These are phyloP conservation scores for Nothopassalora personata DNA, from an alignment of 2,329 filamentous ascomycete species.

Conservation along the genomic window DNA sequence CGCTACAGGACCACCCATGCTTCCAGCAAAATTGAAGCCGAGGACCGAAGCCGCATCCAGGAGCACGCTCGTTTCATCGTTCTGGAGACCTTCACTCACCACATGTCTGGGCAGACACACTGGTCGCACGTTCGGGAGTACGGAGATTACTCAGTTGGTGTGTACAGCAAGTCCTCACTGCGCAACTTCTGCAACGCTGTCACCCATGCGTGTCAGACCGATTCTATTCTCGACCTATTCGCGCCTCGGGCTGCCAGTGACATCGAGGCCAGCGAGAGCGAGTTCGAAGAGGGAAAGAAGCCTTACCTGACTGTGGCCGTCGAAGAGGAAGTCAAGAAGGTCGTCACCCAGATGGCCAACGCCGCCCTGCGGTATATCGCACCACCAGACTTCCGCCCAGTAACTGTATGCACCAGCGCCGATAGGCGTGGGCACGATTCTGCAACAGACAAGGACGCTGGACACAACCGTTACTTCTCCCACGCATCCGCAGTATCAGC, in stretches of 20 bases:
- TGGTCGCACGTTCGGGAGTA: neutral
- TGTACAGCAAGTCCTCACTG: neutral
- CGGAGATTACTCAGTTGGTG: neutral
- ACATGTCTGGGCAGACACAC: neutral
- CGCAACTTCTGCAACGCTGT: constrained; percentile 2
- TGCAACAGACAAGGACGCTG: neutral
- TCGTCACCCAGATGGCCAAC: constrained; percentile 3
- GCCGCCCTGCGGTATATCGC: neutral
- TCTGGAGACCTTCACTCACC: neutral
- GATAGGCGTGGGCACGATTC: neutral
- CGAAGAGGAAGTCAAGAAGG: constrained; percentile 3
- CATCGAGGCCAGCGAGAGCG: too few species aligned
- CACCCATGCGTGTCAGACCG: neutral
- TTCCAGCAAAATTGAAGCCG: neutral
- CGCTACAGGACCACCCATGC: neutral
- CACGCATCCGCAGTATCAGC: too few species aligned
- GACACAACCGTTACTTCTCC: neutral
- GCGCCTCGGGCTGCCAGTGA: neutral
- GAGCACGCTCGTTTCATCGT: neutral
- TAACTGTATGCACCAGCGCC: neutral
- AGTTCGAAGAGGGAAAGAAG: too few species aligned
- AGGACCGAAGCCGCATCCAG: neutral
- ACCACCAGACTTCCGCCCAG: neutral
- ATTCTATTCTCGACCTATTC: constrained; percentile 5
- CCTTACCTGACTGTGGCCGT: neutral